Percentiles rank a stretch among this genome's conserved stretches.
Conservation (phyloP, 2,329 filamentous ascomycete species). For the Aurifilum marmelostoma region DNA sequence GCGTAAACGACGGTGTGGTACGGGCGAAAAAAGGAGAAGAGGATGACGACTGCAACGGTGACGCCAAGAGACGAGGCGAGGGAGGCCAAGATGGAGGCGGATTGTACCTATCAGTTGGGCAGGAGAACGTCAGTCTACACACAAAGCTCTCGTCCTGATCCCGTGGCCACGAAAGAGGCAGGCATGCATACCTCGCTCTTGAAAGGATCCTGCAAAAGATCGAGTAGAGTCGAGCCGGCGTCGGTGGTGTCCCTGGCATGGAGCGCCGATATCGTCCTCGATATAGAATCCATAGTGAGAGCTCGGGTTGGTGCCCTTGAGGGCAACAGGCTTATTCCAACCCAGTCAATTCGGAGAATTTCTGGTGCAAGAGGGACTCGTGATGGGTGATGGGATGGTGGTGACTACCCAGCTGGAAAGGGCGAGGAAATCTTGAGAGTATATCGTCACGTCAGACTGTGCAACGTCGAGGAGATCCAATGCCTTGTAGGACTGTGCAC, state of each 20-base stretch:
- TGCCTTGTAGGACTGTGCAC: neutral
- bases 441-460: neutral
- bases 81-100: conserved; percentile 74
- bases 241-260: conserved; percentile 25
- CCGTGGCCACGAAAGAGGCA: neutral
- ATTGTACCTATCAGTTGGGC: conserved; percentile 42
- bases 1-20: conserved; percentile 93
- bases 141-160: neutral
- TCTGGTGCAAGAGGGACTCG: neutral
- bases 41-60: conserved; percentile 71
- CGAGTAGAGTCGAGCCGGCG: conserved; percentile 48
- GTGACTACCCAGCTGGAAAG: neutral
- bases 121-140: neutral
- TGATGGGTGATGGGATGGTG: neutral
- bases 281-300: conserved; percentile 21
- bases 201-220: conserved; percentile 56
- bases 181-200: conserved; percentile 45
- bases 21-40: conserved; percentile 88
- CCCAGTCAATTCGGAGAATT: neutral
- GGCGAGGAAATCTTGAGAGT: neutral
- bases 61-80: conserved; percentile 79
- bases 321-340: conserved; percentile 18
- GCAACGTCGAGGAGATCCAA: neutral
- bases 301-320: conserved; percentile 11
- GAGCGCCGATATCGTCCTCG: conserved; percentile 5